phyloP scores from a whole-genome alignment of 2,329 filamentous ascomycete species.

The Aspergillus alliaceus region DNA sequence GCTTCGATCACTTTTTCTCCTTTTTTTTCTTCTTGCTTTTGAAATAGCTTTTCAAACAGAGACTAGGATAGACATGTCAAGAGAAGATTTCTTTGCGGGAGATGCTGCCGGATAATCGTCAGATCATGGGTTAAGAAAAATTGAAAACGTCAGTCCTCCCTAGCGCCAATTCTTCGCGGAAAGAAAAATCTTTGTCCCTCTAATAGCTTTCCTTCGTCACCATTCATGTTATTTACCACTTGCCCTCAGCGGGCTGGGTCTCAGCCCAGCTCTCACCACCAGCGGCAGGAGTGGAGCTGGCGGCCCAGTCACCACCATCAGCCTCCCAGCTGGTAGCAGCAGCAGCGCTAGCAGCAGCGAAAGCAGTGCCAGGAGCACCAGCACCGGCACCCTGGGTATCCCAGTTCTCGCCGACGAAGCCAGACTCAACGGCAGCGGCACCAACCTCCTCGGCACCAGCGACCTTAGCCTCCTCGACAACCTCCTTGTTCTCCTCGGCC shows the following conservation, averaged over 20 bases:
- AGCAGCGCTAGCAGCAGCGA: slow-evolving; percentile 70
- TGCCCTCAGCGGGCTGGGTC: slow-evolving; percentile 35
- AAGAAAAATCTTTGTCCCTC: slow-evolving; percentile 25
- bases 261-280: slow-evolving; percentile 44
- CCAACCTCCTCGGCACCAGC: slow-evolving; percentile 83
- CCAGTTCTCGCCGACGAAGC: slow-evolving; percentile 80
- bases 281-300: slow-evolving; percentile 42
- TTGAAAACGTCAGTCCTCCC: slow-evolving; percentile 16
- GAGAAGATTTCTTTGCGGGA: slow-evolving; percentile 23
- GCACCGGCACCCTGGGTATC: slow-evolving; percentile 69
- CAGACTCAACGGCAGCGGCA: slow-evolving; percentile 72
- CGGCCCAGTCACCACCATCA: slow-evolving; percentile 55
- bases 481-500: slow-evolving; percentile 98
- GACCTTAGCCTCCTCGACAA: slow-evolving; percentile 77
- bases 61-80: slow-evolving; percentile 43
- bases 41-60: slow-evolving; percentile 30
- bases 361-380: slow-evolving; percentile 62
- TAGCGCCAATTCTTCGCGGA: slow-evolving; percentile 22
- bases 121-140: slow-evolving; percentile 1
- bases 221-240: slow-evolving; percentile 38
- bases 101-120: slow-evolving; percentile 2
- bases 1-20: slow-evolving; percentile 30
- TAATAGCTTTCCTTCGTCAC: slow-evolving; percentile 31
- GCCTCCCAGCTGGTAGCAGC: slow-evolving; percentile 64
- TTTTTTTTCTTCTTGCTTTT: slow-evolving; percentile 35